Evolutionary conservation across 2,329 filamentous ascomycete species (phyloP), one percentile per base, ranked within the genome.

Genomic region (Pestalotiopsis sp.): DNA sequence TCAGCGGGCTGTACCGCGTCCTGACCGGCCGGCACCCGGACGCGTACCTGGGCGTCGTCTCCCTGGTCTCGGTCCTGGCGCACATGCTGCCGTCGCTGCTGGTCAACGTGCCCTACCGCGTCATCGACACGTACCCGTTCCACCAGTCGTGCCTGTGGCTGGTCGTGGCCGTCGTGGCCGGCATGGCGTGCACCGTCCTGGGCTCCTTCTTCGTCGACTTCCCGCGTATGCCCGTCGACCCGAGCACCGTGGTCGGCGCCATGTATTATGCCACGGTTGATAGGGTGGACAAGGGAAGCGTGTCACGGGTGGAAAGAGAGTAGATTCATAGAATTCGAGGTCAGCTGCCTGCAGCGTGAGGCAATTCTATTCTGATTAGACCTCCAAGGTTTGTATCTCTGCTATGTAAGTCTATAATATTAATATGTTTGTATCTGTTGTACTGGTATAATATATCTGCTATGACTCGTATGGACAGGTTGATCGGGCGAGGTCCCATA

Each of bases 1-100:
- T 79, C 61, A 82, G 80, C 0, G 84, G 83, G 0, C 69, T 87
- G 69, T 76, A 78, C 70, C 75, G 79, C 4, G 80, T 81, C 5
- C 68, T 83, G 20, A 56, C 71, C 4, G 73, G 78, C 20, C 74
- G 72, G 13, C 76, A 78, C 6, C 73, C 77, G 0, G 75, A 82
- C 58, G 69, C 69, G 59, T 79, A 78, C 71, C 75, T 82, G 14
- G 75, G 76, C 36, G 66, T 78, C 38, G 76, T 79, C 45, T 77
- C 75, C 11, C 61, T 77, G 41, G 76, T 77, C 11, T 75, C 80
- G 1, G 73, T 82, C 66, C 73, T 82, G 7, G 74, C 80, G 13
- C 80, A 83, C 70, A 73, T 79, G 66, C 76, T 82, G 23, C 78
- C 80, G 2, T 74, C 83, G 36, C 76, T 80, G 45, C 76, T 84